Evolutionary conservation across 75 land plant genomes (phyloP).

Genomic region (Pinus tabuliformis): DNA sequence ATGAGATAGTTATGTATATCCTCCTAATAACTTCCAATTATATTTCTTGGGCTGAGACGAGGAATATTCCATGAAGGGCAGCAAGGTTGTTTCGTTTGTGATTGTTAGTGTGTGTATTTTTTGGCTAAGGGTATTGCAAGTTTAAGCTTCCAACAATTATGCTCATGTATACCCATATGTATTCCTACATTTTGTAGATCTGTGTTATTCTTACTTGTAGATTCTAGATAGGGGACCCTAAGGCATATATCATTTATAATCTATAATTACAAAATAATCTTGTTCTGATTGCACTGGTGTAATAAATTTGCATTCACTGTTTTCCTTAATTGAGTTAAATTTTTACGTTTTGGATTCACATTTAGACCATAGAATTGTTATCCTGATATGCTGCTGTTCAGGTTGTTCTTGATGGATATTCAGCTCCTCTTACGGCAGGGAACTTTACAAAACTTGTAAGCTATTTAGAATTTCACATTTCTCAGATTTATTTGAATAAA

Average conservation of each 20-base stretch:
- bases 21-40: no score
- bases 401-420: conserved; percentile 95
- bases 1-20: no score
- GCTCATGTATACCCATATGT: no score
- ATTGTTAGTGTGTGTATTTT: no score
- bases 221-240: no score
- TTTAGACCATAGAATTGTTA: background rate
- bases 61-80: no score
- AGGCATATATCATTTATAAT: background rate
- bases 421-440: conserved; percentile 95
- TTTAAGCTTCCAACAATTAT: no score
- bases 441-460: conserved; percentile 96
- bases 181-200: no score
- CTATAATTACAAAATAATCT: background rate
- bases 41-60: no score
- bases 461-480: conserved; percentile 21
- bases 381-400: conserved; percentile 11
- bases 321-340: background rate
- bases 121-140: no score
- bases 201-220: no score
- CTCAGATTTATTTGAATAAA: background rate
- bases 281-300: background rate
- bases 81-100: no score
- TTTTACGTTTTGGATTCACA: background rate
- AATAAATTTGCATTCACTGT: background rate